A percentile compares a stretch with the other conserved stretches of the same genome.
Conservation (phyloP, 1,284 basidiomycete genomes). For the Cutaneotrichosporon sp. region DNA sequence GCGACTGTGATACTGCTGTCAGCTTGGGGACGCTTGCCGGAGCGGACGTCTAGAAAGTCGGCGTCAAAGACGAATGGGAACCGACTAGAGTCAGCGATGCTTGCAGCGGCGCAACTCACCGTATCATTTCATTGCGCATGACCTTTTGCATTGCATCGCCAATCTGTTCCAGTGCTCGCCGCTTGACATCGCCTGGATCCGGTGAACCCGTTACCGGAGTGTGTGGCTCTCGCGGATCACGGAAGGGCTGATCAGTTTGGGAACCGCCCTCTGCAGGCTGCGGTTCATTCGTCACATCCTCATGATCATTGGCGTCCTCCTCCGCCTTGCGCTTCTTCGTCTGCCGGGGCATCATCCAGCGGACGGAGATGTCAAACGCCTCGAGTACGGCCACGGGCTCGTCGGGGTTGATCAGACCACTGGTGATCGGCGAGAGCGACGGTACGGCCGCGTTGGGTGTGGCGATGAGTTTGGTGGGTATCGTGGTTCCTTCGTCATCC, state of each 20-base stretch:
- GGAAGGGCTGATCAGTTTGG: not conserved
- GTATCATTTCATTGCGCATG: constrained; percentile 20
- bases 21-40: not conserved
- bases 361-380: not conserved
- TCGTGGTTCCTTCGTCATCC: not conserved
- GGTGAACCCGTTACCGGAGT: too few species aligned
- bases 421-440: not conserved
- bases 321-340: not conserved
- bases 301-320: not conserved
- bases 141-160: constrained; percentile 13
- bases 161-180: not conserved
- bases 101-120: constrained; percentile 8
- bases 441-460: not conserved
- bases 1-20: constrained; percentile 10
- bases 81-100: constrained; percentile 17
- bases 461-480: not conserved
- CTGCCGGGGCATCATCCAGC: not conserved
- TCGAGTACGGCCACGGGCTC: constrained; percentile 5
- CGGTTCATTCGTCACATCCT: not conserved
- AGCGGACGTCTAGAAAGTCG: constrained; percentile 3
- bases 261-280: not conserved
- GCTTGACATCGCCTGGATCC: not conserved
- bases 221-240: too few species aligned
- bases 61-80: constrained; percentile 27
- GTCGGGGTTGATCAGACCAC: not conserved